Evolutionary conservation across 495 filamentous ascomycete genomes (phyloP).

Genomic region (Thermothielavioides terrestris): DNA sequence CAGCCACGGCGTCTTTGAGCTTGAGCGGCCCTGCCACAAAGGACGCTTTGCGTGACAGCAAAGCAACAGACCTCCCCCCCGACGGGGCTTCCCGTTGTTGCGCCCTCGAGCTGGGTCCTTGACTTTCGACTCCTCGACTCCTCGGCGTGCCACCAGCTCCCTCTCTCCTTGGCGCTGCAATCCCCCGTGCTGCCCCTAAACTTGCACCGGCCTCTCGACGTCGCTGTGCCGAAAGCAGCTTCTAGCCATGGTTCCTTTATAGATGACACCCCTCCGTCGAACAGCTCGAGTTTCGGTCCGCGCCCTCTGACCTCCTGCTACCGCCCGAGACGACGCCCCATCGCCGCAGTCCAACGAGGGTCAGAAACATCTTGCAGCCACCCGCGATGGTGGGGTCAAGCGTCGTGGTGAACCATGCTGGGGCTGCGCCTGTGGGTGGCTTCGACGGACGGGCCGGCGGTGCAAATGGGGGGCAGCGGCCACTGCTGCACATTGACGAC

Average conservation of each 20-base stretch:
- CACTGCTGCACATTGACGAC: conserved; percentile 68
- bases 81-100: no score
- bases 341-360: neutral
- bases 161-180: no score
- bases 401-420: conserved; percentile 13
- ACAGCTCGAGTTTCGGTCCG: no score
- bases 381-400: conserved; percentile 20
- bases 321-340: neutral
- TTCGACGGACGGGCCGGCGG: neutral
- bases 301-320: no score
- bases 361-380: neutral
- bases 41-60: neutral
- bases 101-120: no score
- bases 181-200: no score
- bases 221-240: neutral
- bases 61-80: neutral
- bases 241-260: neutral
- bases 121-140: neutral
- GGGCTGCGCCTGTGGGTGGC: conserved; percentile 2
- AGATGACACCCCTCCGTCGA: no score
- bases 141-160: neutral
- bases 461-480: conserved; percentile 21
- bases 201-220: no score
- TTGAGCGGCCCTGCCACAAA: neutral
- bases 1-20: neutral